Percentiles rank a stretch among this genome's conserved stretches.
Evolutionary conservation across 306 rosid genomes (phyloP).

Genomic region (Begonia fuchsioides): DNA sequence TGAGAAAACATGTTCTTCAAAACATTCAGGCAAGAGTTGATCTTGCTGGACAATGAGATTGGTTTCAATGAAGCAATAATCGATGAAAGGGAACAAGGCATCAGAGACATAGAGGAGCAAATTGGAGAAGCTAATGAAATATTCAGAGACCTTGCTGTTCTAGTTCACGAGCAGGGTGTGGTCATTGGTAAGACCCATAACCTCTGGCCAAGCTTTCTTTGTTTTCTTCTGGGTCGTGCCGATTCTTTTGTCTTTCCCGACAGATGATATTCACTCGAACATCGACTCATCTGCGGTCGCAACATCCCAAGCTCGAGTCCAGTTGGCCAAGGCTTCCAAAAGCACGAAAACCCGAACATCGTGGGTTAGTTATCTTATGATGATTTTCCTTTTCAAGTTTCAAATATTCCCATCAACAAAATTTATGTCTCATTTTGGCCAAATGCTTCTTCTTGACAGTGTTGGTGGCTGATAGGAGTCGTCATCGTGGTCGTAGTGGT

Average conservation of each 20-base stretch:
- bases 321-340: slow-evolving; percentile 51
- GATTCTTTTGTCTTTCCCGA: slow-evolving; percentile 6
- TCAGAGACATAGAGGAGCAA: slow-evolving; percentile 56
- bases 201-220: too few relatives aligned
- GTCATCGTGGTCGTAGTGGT: not conserved
- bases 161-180: slow-evolving; percentile 58
- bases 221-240: slow-evolving; percentile 3
- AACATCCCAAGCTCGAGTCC: slow-evolving; percentile 38
- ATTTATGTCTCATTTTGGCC: too few relatives aligned
- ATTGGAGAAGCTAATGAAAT: slow-evolving; percentile 63
- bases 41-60: slow-evolving; percentile 44
- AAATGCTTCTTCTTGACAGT: not conserved
- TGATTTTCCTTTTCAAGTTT: too few relatives aligned
- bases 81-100: slow-evolving; percentile 77
- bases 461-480: not conserved
- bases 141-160: slow-evolving; percentile 73
- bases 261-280: slow-evolving; percentile 65
- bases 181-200: slow-evolving; percentile 65
- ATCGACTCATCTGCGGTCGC: slow-evolving; percentile 44
- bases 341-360: slow-evolving; percentile 37
- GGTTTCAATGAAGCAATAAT: slow-evolving; percentile 74
- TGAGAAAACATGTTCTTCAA: too few relatives aligned
- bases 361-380: too few relatives aligned
- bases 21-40: slow-evolving; percentile 49
- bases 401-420: too few relatives aligned